Evolutionary conservation across 768 basidiomycete species (phyloP), one percentile per base, ranked within the genome.

Genomic region (Serendipita sp.): DNA sequence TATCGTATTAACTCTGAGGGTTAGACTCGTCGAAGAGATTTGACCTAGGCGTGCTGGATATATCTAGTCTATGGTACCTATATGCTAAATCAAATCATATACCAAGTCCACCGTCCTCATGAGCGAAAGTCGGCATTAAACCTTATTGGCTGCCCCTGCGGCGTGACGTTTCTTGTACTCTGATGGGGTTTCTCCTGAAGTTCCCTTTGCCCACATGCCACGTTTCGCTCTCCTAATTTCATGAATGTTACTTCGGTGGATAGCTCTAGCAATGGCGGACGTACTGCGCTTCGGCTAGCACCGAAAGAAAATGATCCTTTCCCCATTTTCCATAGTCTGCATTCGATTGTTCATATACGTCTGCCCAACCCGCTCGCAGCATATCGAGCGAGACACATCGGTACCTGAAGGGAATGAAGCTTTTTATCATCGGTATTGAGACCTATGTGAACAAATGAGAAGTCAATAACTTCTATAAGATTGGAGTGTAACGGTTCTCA

Each of bases 311-410:
- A 51, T 75, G 76, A 2, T 84, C 86, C 65, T 86, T 81, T 1
- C 85, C 83, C 75, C 77, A 78, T 24, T 77, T 74, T 1, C 92
- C 92, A 67, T 94, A 89, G 69, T 87, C 88, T 15, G 88, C 91
- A 2, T 88, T 88, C 7, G 80, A 77, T 72, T 88, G 86, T 64
- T 83, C 81, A 70, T 95, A 96, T 0, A 82, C 85, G 0, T 81
- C 81, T 0, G 77, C 92, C 77, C 84, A 86, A 2, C 92, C 93
- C 0, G 84, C 81, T 24, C 80, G 80, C 1, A 95, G 74, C 91
- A 95, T 92, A 68, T 89, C 84, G 2, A 82, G 74, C 1, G 83
- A 79, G 18, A 86, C 75, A 68, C 76, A 76, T 67, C 76, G 81
- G 0, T 60, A 28, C 81, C 82, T 3, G 72, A 74, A 24, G 72